Evolutionary conservation across 2,329 filamentous ascomycete genomes (phyloP), one percentile per base, ranked within the genome.

Genomic region (Raffaelea deltoideospora): DNA sequence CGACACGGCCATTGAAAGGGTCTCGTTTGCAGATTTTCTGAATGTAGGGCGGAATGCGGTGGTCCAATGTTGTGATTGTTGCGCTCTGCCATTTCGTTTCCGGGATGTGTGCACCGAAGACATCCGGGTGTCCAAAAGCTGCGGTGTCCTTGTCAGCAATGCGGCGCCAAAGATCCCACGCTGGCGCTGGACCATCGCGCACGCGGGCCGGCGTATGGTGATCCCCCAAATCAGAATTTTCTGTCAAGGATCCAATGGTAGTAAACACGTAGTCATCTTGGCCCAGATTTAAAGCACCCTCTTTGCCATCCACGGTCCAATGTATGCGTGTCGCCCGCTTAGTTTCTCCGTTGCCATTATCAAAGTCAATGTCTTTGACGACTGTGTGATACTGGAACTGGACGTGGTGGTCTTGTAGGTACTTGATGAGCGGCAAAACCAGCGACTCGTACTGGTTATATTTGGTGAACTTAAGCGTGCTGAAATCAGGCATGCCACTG

Each of bases 91-190:
- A 52, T 17, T 53, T 54, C 9, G 55, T 57, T 32, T 60, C 51
- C 2, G 45, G 33, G 18, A 53, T 44, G 19, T 56, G 50, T 2
- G 48, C 53, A 39, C 53, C 56, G 44, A 64, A 64, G 32, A 56
- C 59, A 23, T 57, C 53, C 0, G 60, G 56, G 33, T 56, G 54
- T 21, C 58, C 57, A 39, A 61, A 56, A 1, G 49, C 48, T 9
- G 49, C 48, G 10, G 50, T 37, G 37, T 52, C 43, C 38, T 56
- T 56, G 10, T 52, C 53, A 2, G 53, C 51, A 10, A 62, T 47
- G n/a, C 55, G 51, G 3, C 52, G 43, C 60, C 60, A 64, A 4
- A 63, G 47, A 4, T 53, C 48, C 59, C 59, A 63, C 11, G 56
- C 54, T 17, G 56, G 56, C 33, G 58, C 56, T 0, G 53, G 51